Percentiles rank a stretch among this genome's conserved stretches.
Evolutionary conservation across 106 monocot genomes (phyloP).

Genomic region (Apostasia ramifera): DNA sequence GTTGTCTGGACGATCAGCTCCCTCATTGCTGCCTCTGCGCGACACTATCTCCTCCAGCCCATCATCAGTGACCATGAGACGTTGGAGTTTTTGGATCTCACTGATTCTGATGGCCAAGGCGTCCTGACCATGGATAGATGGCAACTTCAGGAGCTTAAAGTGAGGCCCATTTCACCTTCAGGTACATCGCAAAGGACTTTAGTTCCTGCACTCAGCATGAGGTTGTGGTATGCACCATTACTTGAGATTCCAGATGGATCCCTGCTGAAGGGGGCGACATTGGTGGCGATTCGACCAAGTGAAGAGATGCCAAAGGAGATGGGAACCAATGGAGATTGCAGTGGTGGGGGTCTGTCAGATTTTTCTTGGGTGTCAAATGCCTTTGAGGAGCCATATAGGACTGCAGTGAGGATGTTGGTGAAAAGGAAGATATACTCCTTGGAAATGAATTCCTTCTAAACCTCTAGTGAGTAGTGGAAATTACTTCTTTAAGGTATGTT

Average conservation of each 20-base stretch:
- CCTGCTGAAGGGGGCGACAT: conserved; percentile 67
- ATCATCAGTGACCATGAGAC: conserved; percentile 47
- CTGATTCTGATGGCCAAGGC: conserved; percentile 71
- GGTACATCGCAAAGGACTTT: conserved; percentile 55
- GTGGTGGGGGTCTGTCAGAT: conserved; percentile 7
- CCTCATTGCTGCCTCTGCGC: conserved; percentile 79
- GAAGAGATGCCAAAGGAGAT: conserved; percentile 13
- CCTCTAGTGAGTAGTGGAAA: not conserved
- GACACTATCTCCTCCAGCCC: conserved; percentile 67
- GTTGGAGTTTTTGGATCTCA: conserved; percentile 49
- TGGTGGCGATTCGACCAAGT: conserved; percentile 73
- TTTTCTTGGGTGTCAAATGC: conserved; percentile 48
- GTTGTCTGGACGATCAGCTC: conserved; percentile 91
- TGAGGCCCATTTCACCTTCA: conserved; percentile 41
- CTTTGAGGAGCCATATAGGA: conserved; percentile 75
- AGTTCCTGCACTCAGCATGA: conserved; percentile 68
- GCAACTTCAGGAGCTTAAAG: conserved; percentile 57
- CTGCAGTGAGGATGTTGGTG: conserved; percentile 56
- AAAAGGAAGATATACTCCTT: conserved; percentile 60
- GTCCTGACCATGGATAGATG: conserved; percentile 41
- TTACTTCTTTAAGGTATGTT: not conserved
- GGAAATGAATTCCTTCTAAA: conserved; percentile 97
- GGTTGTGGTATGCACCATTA: conserved; percentile 57
- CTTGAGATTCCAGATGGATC: conserved; percentile 65
- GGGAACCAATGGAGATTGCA: not conserved